A percentile compares a stretch with the other conserved stretches of the same genome.
Evolutionary conservation across 345 rosid species (phyloP).

Genomic region (Populus davidiana): DNA sequence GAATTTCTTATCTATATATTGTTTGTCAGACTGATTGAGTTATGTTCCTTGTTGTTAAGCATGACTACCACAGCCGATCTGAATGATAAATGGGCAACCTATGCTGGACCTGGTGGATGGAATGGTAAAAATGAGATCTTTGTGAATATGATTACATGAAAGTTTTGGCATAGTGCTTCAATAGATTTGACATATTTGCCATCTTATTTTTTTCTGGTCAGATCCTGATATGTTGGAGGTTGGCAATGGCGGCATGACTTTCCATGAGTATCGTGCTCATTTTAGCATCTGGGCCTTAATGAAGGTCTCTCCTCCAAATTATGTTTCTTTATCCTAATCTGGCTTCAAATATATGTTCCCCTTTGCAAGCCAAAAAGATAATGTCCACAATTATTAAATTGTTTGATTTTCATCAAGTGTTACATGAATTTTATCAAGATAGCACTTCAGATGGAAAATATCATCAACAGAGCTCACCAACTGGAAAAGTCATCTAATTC

Average conservation of each 20-base stretch:
- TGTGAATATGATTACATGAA: neutral
- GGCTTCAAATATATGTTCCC: neutral
- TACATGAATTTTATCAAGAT: neutral
- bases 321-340: neutral
- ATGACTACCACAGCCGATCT: constrained; percentile 91
- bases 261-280: constrained; percentile 81
- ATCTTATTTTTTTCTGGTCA: constrained; percentile 23
- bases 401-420: neutral
- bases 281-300: constrained; percentile 98
- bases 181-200: constrained; percentile 6
- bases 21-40: constrained; percentile 9
- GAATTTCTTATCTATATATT: neutral
- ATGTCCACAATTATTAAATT: neutral
- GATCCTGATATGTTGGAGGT: constrained; percentile 99
- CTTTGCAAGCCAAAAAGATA: neutral
- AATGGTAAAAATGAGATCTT: constrained; percentile 55
- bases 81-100: constrained; percentile 91
- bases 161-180: neutral
- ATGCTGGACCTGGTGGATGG: constrained; percentile 99
- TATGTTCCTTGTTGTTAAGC: constrained; percentile 38
- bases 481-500: neutral
- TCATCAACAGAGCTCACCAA: constrained; percentile 1
- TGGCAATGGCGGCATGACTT: constrained; percentile 96
- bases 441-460: neutral
- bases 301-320: constrained; percentile 50